Percentiles rank a stretch among this genome's conserved stretches.
Evolutionary conservation across 2,329 filamentous ascomycete species (phyloP).

Genomic region (Neofusicoccum umdonicola): DNA sequence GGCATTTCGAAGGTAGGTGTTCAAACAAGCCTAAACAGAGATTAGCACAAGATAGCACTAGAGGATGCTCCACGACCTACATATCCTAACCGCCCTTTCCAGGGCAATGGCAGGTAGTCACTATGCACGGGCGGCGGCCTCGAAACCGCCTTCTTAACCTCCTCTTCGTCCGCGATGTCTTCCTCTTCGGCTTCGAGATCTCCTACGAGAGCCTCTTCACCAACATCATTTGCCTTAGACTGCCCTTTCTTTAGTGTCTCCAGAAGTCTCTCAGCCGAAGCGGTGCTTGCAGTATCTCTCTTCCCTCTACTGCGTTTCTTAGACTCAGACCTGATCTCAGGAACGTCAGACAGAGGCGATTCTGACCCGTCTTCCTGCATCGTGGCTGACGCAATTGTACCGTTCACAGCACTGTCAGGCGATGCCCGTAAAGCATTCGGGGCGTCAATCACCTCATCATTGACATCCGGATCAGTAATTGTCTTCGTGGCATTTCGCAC

Average conservation of each 20-base stretch:
- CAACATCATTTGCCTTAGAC: constrained; percentile 17
- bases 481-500: neutral
- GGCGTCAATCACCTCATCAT: constrained; percentile 43
- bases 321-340: neutral
- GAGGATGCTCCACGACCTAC: constrained; percentile 50
- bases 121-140: constrained; percentile 79
- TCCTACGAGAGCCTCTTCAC: neutral
- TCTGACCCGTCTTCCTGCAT: constrained; percentile 25
- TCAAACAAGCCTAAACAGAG: constrained; percentile 69
- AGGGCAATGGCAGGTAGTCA: constrained; percentile 77
- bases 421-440: constrained; percentile 43
- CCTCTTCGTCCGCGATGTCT: constrained; percentile 54
- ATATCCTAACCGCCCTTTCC: constrained; percentile 87
- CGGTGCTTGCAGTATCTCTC: neutral
- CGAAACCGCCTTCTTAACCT: constrained; percentile 55
- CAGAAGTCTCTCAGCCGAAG: neutral
- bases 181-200: constrained; percentile 56
- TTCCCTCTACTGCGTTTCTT: neutral
- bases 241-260: neutral
- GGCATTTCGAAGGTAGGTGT: constrained; percentile 81
- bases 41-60: neutral
- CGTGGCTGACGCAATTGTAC: constrained; percentile 26
- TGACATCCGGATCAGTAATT: constrained; percentile 32
- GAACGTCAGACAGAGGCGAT: constrained; percentile 32
- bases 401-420: constrained; percentile 39